Evolutionary conservation across 495 filamentous ascomycete genomes (phyloP), one percentile per base, ranked within the genome.

Genomic region (Neurospora discreta): DNA sequence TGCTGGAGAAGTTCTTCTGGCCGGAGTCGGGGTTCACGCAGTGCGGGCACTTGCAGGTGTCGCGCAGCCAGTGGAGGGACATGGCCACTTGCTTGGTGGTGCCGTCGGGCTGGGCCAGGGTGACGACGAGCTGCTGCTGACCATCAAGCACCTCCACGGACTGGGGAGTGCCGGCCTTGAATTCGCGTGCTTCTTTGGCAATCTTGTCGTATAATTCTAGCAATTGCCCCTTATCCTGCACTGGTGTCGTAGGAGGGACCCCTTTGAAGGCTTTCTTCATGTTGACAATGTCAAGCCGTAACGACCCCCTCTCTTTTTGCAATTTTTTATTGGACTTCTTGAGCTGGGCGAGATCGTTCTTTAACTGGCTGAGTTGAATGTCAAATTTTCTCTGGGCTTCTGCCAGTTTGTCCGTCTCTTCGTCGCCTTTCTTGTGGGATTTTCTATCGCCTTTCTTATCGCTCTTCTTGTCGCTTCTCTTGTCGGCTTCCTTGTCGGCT

Each of bases 1-100:
- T 82, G 0, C 91, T 91, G 33, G 90, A 85, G 80, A 95, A 94
- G 39, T 86, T 88, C 80, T 95, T 94, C 77, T 98, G 95, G 70
- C 89, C 91, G 0, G 93, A 94, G 70, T 90, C 87, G 2, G 87
- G 86, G 79, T 97, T 89, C 46, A 95, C 85, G 80, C 95, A 97
- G 3, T 30, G 74, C 4, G 84, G 77, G 75, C 95, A 97, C 43
- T 83, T 75, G 79, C 95, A 98, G 44, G 86, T 76, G 77, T 98
- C 94, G 39, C 94, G 91, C 20, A 97, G 86, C 78, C 89, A 90
- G 67, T 88, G 70, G 40, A 80, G 41, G 43, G 15, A 23, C 36
- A 68, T 42, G 23, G 33, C 4, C 52, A 60, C 6, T 26, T 60
- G 26, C 26, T 60, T 30, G 40, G 41, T 13, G 69, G 52, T 60